A percentile compares a stretch with the other conserved stretches of the same genome.
These are phyloP conservation scores for Mucor sp. DNA, from an alignment of 371 early-diverging fungal genomes.

Conservation along the genomic window DNA sequence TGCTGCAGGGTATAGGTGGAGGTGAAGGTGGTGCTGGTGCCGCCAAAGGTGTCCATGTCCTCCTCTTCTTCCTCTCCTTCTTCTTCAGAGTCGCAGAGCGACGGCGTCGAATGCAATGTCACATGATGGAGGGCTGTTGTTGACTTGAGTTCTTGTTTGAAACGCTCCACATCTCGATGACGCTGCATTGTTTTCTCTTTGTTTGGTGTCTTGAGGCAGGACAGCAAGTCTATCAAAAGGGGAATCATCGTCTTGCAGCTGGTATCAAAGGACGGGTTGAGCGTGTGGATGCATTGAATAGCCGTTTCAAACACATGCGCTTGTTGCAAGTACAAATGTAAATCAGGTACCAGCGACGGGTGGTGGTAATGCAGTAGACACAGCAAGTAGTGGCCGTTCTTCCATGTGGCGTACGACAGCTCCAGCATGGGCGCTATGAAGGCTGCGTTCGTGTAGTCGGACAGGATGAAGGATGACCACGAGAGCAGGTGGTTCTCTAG, in stretches of 20 bases:
- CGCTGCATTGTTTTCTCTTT: slow-evolving; percentile 15
- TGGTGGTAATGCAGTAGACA: slow-evolving; percentile 68
- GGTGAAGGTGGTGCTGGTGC: slow-evolving; percentile 24
- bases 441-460: slow-evolving; percentile 54
- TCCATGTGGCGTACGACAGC: slow-evolving; percentile 58
- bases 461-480: slow-evolving; percentile 64
- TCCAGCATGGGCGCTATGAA: slow-evolving; percentile 53
- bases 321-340: slow-evolving; percentile 18
- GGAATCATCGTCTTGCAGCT: background rate
- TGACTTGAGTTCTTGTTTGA: slow-evolving; percentile 9
- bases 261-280: background rate
- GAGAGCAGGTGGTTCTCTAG: slow-evolving; percentile 52
- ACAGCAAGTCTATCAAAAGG: background rate
- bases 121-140: background rate
- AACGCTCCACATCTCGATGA: slow-evolving; percentile 22
- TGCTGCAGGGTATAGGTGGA: slow-evolving; percentile 42
- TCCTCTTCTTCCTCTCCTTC: slow-evolving; percentile 8
- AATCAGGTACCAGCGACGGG: slow-evolving; percentile 59
- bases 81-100: slow-evolving; percentile 3
- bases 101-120: slow-evolving; percentile 6
- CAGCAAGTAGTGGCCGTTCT: slow-evolving; percentile 65
- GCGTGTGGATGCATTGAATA: background rate
- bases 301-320: background rate
- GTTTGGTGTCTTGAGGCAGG: slow-evolving; percentile 9
- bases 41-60: background rate